phyloP scores from a whole-genome alignment of 371 early-diverging fungal genomes.

The Sporodiniella umbellata region DNA sequence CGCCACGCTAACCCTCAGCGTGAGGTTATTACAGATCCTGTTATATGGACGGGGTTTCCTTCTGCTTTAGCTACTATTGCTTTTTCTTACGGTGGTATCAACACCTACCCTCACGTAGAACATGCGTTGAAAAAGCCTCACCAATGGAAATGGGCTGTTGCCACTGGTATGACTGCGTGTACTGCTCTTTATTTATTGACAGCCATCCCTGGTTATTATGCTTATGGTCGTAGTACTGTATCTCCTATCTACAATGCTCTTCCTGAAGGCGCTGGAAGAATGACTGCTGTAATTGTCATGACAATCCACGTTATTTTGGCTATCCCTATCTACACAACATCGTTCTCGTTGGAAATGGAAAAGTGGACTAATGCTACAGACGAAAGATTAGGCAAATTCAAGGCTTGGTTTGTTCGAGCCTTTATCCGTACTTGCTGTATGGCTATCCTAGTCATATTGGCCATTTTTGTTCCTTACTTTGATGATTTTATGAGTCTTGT shows the following conservation, averaged over 20 bases:
- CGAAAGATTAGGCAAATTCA: slow-evolving; percentile 17
- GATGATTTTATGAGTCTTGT: slow-evolving; percentile 65
- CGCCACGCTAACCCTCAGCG: slow-evolving; percentile 16
- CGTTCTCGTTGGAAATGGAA: slow-evolving; percentile 72
- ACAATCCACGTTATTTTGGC: slow-evolving; percentile 79
- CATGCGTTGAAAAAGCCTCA: slow-evolving; percentile 73
- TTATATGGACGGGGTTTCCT: slow-evolving; percentile 47
- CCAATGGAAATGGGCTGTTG: slow-evolving; percentile 65
- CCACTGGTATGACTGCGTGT: slow-evolving; percentile 61
- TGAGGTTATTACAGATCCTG: slow-evolving; percentile 21
- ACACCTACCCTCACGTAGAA: slow-evolving; percentile 64
- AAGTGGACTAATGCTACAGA: slow-evolving; percentile 31
- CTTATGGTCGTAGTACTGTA: slow-evolving; percentile 65
- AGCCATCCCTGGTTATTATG: slow-evolving; percentile 70
- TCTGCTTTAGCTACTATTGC: slow-evolving; percentile 51
- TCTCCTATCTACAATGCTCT: slow-evolving; percentile 75
- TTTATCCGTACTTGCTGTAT: slow-evolving; percentile 42
- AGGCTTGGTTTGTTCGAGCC: slow-evolving; percentile 42
- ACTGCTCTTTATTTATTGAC: slow-evolving; percentile 71
- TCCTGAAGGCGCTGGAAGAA: slow-evolving; percentile 53
- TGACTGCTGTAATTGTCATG: slow-evolving; percentile 66
- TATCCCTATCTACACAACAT: slow-evolving; percentile 74
- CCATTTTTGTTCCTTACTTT: slow-evolving; percentile 58
- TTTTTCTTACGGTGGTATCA: slow-evolving; percentile 48
- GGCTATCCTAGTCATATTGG: slow-evolving; percentile 39